Evolutionary conservation across 2,329 filamentous ascomycete genomes (phyloP).

Genomic region (Boeremia exigua): DNA sequence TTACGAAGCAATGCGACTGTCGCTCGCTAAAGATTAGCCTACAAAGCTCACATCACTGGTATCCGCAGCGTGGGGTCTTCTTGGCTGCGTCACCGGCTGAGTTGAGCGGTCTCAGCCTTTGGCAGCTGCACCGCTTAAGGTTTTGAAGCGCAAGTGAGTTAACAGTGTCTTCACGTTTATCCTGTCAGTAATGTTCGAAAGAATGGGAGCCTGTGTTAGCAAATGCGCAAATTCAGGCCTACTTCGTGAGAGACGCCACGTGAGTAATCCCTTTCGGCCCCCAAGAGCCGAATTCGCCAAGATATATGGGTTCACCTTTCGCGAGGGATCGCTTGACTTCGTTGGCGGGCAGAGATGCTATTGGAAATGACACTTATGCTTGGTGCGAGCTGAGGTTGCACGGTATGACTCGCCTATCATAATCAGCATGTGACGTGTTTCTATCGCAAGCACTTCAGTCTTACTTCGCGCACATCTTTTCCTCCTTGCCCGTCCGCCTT

Average conservation of each 20-base stretch:
- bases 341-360: neutral
- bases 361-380: neutral
- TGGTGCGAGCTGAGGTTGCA: neutral
- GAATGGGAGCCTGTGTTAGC: neutral
- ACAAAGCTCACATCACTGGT: too few relatives aligned
- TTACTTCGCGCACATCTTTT: too few relatives aligned
- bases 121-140: neutral
- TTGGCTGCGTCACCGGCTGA: neutral
- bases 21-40: too few relatives aligned
- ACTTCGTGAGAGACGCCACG: neutral
- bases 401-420: too few relatives aligned
- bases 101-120: neutral
- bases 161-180: too few relatives aligned
- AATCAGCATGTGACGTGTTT: too few relatives aligned
- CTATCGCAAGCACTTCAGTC: too few relatives aligned
- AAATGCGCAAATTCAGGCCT: neutral
- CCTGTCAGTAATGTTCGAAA: too few relatives aligned
- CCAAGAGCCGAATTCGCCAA: neutral
- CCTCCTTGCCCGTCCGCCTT: too few relatives aligned
- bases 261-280: neutral
- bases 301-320: neutral
- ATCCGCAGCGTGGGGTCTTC: neutral
- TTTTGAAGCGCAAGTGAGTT: neutral
- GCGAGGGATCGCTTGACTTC: neutral
- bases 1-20: too few relatives aligned